phyloP scores from a whole-genome alignment of 768 basidiomycete genomes.

The Lactarius deliciosus region DNA sequence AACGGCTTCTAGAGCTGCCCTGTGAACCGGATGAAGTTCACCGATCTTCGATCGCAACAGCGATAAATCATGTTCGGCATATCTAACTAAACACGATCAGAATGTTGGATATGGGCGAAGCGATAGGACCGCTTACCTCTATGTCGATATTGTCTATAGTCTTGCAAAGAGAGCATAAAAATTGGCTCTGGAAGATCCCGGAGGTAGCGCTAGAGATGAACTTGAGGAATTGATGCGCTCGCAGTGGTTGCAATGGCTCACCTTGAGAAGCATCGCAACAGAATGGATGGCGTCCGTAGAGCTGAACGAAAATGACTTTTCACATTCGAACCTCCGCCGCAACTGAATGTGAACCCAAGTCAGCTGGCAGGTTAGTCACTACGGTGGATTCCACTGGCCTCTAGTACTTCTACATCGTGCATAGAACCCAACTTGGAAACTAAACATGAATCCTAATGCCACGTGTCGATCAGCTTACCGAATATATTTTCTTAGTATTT shows the following conservation, averaged over 20 bases:
- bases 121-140: not conserved
- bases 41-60: no score
- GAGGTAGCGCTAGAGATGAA: not conserved
- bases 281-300: not conserved
- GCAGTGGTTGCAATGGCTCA: not conserved
- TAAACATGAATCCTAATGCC: not conserved
- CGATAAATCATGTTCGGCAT: no score
- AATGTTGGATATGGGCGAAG: not conserved
- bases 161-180: not conserved
- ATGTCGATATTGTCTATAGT: not conserved
- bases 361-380: not conserved
- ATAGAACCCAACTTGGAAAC: not conserved
- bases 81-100: not conserved
- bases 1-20: no score
- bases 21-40: no score
- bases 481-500: not conserved
- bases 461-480: not conserved
- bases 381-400: not conserved
- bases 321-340: not conserved
- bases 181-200: not conserved
- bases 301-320: not conserved
- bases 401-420: not conserved
- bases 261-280: not conserved
- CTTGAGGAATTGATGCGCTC: not conserved
- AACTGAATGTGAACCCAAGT: not conserved